Base-by-base conservation (phyloP, 2,329 filamentous ascomycete species). In the Capronia americana region DNA sequence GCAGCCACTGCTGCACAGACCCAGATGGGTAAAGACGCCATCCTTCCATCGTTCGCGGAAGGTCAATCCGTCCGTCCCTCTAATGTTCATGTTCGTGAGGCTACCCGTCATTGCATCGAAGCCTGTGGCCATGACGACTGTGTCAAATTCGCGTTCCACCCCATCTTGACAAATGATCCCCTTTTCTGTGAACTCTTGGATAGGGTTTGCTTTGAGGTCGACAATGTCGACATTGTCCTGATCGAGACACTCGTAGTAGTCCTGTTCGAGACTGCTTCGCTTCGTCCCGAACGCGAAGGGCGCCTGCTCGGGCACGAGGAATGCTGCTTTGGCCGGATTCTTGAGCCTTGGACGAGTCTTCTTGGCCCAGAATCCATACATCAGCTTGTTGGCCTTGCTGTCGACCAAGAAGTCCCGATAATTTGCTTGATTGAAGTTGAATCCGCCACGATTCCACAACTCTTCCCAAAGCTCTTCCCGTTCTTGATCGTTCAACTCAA, bases 351-450 rank as follows among this genome's bases (percentile, higher is more conserved):
- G 77, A 0, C 84, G 80, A 0, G 80, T 82, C 74, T 86, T 86
- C 66, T 80, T 79, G 1, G 77, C 79, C 82, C 85, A 87, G 72
- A 87, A 86, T 4, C 82, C 77, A 71, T 87, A 87, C 0, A 80
- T 77, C 60, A 81, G 78, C n/a, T 79, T 73, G 69, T 88, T 88
- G 0, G 83, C 83, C 14, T 83, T 77, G 0, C 74, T 48, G 41
- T 79, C 74, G 17, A 77, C 70, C 3, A 86, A 65, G 20, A 80
- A 76, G 65, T 89, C n/a, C n/a, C 86, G 38, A 79, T 81, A 86
- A 88, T 20, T 66, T 63, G 23, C 60, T 76, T 0, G 86, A 74
- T 83, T 84, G 85, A 72, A 79, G 84, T 0, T 73, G 72, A 88
- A 87, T 0, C 86, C 86, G 1, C 85, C 86, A 0, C 79, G 73